Percentiles rank a stretch among this genome's conserved stretches.
phyloP scores from a whole-genome alignment of 192 early-diverging fungal genomes.

The Borealophlyctis nickersoniae region DNA sequence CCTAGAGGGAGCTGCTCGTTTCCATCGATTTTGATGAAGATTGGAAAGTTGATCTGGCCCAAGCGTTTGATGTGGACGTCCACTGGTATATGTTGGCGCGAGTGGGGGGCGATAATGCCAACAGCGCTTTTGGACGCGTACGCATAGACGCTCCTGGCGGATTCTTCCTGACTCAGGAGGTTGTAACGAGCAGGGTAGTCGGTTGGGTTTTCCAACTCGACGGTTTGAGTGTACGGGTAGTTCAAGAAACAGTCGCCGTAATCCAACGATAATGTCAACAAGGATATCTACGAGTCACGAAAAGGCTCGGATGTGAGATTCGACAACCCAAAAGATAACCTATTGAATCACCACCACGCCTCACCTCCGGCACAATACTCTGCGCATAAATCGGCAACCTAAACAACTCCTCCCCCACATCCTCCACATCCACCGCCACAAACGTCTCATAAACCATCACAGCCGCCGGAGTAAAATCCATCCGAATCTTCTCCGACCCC shows the following conservation, averaged over 20 bases:
- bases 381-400: constrained; percentile 41
- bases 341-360: too few relatives aligned
- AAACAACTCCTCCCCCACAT: constrained; percentile 40
- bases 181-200: constrained; percentile 44
- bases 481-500: constrained; percentile 17
- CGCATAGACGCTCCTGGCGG: constrained; percentile 38
- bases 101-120: constrained; percentile 49
- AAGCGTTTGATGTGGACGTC: constrained; percentile 47
- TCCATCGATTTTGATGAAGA: constrained; percentile 48
- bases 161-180: constrained; percentile 45
- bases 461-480: constrained; percentile 42
- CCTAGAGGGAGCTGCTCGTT: constrained; percentile 35
- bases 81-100: constrained; percentile 30
- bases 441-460: constrained; percentile 32
- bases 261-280: constrained; percentile 37
- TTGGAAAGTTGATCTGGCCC: constrained; percentile 46
- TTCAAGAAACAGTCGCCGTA: constrained; percentile 51
- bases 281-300: constrained; percentile 31
- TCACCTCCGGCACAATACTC: constrained; percentile 54
- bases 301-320: constrained; percentile 8
- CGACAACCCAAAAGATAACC: constrained; percentile 8
- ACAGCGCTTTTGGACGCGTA: constrained; percentile 38
- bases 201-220: constrained; percentile 48
- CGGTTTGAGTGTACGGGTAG: constrained; percentile 35
- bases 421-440: constrained; percentile 45